phyloP scores from a whole-genome alignment of 495 filamentous ascomycete species.

The Sordaria brevicollis region DNA sequence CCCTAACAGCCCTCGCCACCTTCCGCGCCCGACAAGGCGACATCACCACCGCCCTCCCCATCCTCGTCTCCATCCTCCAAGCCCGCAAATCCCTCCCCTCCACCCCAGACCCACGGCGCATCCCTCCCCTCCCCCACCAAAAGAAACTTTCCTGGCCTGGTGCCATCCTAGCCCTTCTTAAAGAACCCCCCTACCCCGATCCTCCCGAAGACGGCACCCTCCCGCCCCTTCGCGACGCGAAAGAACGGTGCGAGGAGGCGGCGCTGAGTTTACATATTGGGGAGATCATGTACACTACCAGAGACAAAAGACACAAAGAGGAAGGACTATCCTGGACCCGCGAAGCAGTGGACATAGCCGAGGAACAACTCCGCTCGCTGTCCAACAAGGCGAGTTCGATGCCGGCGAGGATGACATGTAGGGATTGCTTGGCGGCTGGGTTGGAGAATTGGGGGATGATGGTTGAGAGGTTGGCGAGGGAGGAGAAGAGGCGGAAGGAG shows the following conservation, averaged over 20 bases:
- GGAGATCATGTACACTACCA: slow-evolving; percentile 64
- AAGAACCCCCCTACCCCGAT: slow-evolving; percentile 50
- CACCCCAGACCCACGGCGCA: slow-evolving; percentile 1
- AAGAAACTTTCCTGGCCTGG: background rate
- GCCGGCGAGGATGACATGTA: slow-evolving; percentile 44
- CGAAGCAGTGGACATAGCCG: slow-evolving; percentile 60
- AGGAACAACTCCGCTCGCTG: slow-evolving; percentile 39
- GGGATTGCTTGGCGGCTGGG: slow-evolving; percentile 60
- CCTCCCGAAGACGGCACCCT: slow-evolving; percentile 55
- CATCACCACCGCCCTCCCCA: slow-evolving; percentile 59
- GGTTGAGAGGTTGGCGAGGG: slow-evolving; percentile 48
- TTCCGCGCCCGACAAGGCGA: slow-evolving; percentile 61
- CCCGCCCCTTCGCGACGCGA: slow-evolving; percentile 47
- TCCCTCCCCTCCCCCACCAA: background rate
- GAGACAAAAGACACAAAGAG: slow-evolving; percentile 25
- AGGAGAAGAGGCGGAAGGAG: slow-evolving; percentile 34
- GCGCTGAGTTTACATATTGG: slow-evolving; percentile 83
- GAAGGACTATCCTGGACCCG: slow-evolving; percentile 77
- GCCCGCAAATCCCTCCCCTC: slow-evolving; percentile 44
- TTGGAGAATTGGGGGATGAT: slow-evolving; percentile 69
- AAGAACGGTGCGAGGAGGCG: slow-evolving; percentile 70
- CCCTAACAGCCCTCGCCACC: slow-evolving; percentile 66
- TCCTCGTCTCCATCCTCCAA: slow-evolving; percentile 75
- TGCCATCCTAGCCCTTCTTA: slow-evolving; percentile 23
- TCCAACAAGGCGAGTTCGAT: background rate